Conservation (phyloP, 2,329 filamentous ascomycete genomes). For the Cladophialophora immunda region DNA sequence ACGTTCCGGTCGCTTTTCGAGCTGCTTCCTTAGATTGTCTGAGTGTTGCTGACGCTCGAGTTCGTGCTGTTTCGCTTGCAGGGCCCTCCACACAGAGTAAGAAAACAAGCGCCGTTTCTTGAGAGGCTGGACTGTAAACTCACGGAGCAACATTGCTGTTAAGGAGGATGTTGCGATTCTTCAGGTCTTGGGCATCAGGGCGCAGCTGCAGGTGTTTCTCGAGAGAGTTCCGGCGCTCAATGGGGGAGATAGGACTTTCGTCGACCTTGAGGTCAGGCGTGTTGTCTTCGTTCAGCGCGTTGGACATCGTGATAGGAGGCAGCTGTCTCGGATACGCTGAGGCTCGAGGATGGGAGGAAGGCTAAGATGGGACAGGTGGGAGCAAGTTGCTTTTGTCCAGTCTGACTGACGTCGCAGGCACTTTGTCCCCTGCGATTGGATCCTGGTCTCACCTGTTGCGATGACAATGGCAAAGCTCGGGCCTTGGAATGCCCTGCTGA, state of each 20-base stretch:
- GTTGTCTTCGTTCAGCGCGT: slow-evolving; percentile 34
- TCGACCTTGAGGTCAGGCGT: slow-evolving; percentile 54
- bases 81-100: slow-evolving; percentile 53
- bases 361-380: slow-evolving; percentile 4
- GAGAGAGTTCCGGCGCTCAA: slow-evolving; percentile 70
- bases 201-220: slow-evolving; percentile 77
- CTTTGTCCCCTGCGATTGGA: slow-evolving; percentile 21
- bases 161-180: slow-evolving; percentile 73
- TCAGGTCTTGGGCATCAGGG: slow-evolving; percentile 71
- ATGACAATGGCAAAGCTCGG: slow-evolving; percentile 25
- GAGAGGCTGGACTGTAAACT: slow-evolving; percentile 39
- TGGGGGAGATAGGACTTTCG: slow-evolving; percentile 66
- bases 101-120: neutral
- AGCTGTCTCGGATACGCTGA: neutral
- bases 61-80: slow-evolving; percentile 69
- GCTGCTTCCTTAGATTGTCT: slow-evolving; percentile 70
- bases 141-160: slow-evolving; percentile 74
- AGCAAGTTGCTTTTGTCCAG: slow-evolving; percentile 9
- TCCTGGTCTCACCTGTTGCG: slow-evolving; percentile 16
- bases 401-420: slow-evolving; percentile 28
- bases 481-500: slow-evolving; percentile 29
- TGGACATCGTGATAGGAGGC: slow-evolving; percentile 32
- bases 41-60: slow-evolving; percentile 71
- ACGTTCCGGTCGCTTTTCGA: slow-evolving; percentile 71
- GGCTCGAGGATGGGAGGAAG: neutral